These are phyloP conservation scores for Inga leiocalycina DNA, from an alignment of 306 rosid genomes.

Conservation along the genomic window DNA sequence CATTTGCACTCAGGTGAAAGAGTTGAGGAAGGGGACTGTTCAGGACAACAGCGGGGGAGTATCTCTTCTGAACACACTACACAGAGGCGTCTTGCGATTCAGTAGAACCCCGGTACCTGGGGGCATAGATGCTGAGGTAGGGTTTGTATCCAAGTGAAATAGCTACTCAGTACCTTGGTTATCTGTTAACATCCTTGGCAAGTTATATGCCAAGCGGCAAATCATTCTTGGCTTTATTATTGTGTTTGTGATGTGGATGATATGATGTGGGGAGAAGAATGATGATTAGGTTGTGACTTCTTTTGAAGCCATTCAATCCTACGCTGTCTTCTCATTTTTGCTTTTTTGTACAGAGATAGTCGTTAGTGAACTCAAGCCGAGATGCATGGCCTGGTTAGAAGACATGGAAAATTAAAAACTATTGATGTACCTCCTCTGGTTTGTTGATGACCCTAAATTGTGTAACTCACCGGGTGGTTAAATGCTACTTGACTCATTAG, in stretches of 20 bases:
- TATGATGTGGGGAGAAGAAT: conserved; percentile 48
- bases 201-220: conserved; percentile 75
- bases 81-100: conserved; percentile 78
- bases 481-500: conserved; percentile 32
- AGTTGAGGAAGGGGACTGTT: conserved; percentile 72
- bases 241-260: conserved; percentile 52
- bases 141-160: conserved; percentile 43
- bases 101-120: conserved; percentile 47
- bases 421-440: conserved; percentile 36
- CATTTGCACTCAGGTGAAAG: conserved; percentile 60
- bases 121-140: conserved; percentile 50
- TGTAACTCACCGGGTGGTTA: conserved; percentile 37
- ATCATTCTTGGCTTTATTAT: conserved; percentile 97
- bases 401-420: conserved; percentile 31
- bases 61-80: conserved; percentile 59
- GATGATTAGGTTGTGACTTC: conserved; percentile 46
- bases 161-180: conserved; percentile 42
- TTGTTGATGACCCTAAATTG: conserved; percentile 36
- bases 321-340: conserved; percentile 51
- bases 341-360: conserved; percentile 66
- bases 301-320: conserved; percentile 47
- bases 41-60: conserved; percentile 65
- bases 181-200: conserved; percentile 61
- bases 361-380: conserved; percentile 53
- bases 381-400: conserved; percentile 33